Evolutionary conservation across 176 grass and related monocot species (phyloP).

Genomic region (Tillandsia fasciculata): DNA sequence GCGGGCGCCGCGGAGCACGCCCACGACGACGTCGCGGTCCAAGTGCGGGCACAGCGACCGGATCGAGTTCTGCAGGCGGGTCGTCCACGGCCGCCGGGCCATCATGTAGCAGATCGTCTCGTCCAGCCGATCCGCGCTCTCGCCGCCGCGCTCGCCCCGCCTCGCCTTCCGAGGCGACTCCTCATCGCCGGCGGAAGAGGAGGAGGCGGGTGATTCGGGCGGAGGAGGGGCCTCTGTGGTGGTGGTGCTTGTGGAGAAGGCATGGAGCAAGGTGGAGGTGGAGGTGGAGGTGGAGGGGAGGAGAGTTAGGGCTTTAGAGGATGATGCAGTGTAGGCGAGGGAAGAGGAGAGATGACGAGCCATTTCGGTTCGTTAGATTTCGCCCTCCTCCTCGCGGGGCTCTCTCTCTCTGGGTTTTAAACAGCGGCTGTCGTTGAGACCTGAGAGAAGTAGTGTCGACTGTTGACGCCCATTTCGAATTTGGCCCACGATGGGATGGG

Average conservation of each 20-base stretch:
- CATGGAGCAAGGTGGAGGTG: slow-evolving; percentile 18
- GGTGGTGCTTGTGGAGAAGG: slow-evolving; percentile 13
- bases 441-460: background rate
- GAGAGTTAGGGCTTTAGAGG: slow-evolving; percentile 24
- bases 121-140: slow-evolving; percentile 37
- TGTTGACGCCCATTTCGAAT: no score
- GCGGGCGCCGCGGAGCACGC: slow-evolving; percentile 39
- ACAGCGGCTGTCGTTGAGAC: slow-evolving; percentile 10
- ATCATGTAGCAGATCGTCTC: slow-evolving; percentile 90
- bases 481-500: no score
- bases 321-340: background rate
- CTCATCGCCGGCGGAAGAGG: background rate
- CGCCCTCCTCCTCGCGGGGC: background rate
- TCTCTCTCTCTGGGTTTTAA: background rate
- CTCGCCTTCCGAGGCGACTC: background rate
- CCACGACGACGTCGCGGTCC: slow-evolving; percentile 43
- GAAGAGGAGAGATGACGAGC: background rate
- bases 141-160: background rate
- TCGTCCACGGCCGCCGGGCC: slow-evolving; percentile 68
- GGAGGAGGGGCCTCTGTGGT: background rate
- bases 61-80: slow-evolving; percentile 90
- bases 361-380: background rate
- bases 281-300: background rate
- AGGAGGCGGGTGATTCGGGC: background rate
- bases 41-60: slow-evolving; percentile 45